These are phyloP conservation scores for Ilex asprella DNA, from an alignment of 257 asterid genomes.

Conservation along the genomic window DNA sequence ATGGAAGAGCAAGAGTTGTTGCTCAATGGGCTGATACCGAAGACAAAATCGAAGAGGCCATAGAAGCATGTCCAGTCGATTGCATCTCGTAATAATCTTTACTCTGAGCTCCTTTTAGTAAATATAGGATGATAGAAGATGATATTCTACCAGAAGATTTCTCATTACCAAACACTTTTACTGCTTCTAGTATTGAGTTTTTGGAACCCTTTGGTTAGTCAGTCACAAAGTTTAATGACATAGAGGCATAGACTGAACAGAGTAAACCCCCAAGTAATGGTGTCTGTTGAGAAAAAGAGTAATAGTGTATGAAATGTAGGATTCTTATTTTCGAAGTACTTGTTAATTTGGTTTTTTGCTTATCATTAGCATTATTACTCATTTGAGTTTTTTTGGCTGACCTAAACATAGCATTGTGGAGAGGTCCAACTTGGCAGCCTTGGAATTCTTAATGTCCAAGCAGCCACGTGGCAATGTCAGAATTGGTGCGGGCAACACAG, in stretches of 20 bases:
- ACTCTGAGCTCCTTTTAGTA: too few relatives aligned
- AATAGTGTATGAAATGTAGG: too few relatives aligned
- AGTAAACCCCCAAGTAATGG: too few relatives aligned
- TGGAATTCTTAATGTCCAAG: constrained; percentile 85
- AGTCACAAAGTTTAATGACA: not conserved
- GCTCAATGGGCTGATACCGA: constrained; percentile 96
- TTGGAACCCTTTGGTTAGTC: not conserved
- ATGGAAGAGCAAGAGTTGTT: constrained; percentile 85
- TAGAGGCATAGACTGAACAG: too few relatives aligned
- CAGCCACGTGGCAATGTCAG: constrained; percentile 72
- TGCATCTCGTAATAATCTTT: constrained; percentile 70
- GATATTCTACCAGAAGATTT: too few relatives aligned
- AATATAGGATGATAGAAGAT: too few relatives aligned
- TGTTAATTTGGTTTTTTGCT: too few relatives aligned
- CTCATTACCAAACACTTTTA: not conserved
- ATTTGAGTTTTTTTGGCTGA: too few relatives aligned
- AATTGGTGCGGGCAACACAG: constrained; percentile 64
- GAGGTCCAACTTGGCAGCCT: constrained; percentile 76
- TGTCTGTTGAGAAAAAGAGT: too few relatives aligned
- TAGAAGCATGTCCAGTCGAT: constrained; percentile 77
- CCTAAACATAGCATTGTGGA: constrained; percentile 45
- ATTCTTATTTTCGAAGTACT: too few relatives aligned
- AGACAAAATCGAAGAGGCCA: constrained; percentile 70
- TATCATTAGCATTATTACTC: too few relatives aligned
- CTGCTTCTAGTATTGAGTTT: not conserved